phyloP scores from a whole-genome alignment of 805 yeast species.

The Jamesozyma gamospora region DNA sequence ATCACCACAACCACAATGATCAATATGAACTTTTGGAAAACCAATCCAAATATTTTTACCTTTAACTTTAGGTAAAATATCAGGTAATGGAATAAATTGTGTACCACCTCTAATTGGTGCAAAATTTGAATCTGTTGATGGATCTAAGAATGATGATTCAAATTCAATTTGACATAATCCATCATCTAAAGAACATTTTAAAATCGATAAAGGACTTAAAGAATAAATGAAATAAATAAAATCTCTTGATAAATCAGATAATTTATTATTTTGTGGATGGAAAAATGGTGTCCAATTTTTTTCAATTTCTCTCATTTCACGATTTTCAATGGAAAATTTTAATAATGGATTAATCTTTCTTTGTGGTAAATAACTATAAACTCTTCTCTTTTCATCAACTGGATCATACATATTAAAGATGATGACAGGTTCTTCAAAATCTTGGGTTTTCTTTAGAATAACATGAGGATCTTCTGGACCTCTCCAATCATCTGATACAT shows the following conservation, averaged over 20 bases:
- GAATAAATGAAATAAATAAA: conserved; percentile 13
- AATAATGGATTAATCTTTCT: conserved; percentile 3
- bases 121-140: conserved; percentile 6
- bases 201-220: conserved; percentile 11
- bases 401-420: conserved; percentile 6
- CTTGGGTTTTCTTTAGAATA: conserved; percentile 1
- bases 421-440: conserved; percentile 6
- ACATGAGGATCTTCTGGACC: conserved; percentile 9
- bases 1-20: conserved; percentile 13
- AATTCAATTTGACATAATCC: conserved; percentile 12
- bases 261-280: conserved; percentile 4
- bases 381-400: neutral
- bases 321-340: neutral
- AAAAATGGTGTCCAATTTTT: conserved; percentile 12
- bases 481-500: neutral
- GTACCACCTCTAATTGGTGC: conserved; percentile 16
- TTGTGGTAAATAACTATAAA: conserved; percentile 6
- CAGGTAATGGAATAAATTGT: conserved; percentile 13
- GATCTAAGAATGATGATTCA: conserved; percentile 6
- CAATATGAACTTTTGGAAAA: conserved; percentile 11
- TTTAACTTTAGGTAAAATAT: conserved; percentile 8
- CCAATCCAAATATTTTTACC: conserved; percentile 15
- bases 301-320: conserved; percentile 1
- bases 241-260: conserved; percentile 9
- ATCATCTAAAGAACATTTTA: conserved; percentile 14